Evolutionary conservation across 1,284 basidiomycete species (phyloP), one percentile per base, ranked within the genome.

Genomic region (Somion occarium): DNA sequence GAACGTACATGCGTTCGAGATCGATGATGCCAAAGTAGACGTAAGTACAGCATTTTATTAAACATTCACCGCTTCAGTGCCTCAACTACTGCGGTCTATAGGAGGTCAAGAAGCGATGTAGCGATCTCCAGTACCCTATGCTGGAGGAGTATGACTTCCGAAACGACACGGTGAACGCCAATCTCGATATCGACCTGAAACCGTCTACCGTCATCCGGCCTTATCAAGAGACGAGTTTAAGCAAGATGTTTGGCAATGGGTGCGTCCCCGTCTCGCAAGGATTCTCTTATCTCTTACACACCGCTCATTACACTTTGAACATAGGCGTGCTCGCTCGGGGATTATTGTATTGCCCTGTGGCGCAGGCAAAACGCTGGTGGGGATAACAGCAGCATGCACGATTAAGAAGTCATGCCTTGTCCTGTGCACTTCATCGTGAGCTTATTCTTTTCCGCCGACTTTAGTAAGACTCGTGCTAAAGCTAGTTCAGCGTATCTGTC

Each of bases 401-500:
- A 97, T 99, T 73, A 98, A 98, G 74, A 99, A 99, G 75, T 97
- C 93, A 26, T 96, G 93, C 63, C 79, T 99, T n/a, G 94, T 99
- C 24, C 75, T 99, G 44, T 98, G 96, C 70, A 98, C 95, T 22
- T 97, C 93, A 44, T 93, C 92, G 92, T 94, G 67, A 73, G 90
- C 74, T 25, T 38, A 43, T 46, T 53, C 25, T 37, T 43, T 25
- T 13, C 51, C 49, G 53, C 48, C 56, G 55, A 54, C 45, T 41
- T 15, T 9, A 18, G 15, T 15, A 41, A 41, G 15, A 9, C 26
- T 37, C 23, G 30, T n/a, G n/a, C n/a, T n/a, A n/a, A n/a, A n/a
- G 13, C 27, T 19, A 5, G 15, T 41, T 41, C 20, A 94, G 93
- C 19, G 95, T 98, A 24, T 96, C 93, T 20, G 95, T 97, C 44